phyloP scores from a whole-genome alignment of 1,139 yeast species.

The Kazachstania sp. region DNA sequence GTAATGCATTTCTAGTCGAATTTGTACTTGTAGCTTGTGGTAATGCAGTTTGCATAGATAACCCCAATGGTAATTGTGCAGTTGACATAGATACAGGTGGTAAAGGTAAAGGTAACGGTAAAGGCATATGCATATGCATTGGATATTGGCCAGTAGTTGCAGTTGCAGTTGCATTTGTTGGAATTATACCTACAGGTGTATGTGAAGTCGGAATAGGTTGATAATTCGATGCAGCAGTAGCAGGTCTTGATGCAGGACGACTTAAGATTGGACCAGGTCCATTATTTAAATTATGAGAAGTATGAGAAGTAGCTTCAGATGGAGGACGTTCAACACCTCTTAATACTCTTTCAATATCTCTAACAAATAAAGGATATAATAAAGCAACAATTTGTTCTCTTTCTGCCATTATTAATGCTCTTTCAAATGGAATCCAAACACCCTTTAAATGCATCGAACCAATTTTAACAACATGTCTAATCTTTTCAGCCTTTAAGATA shows the following conservation, averaged over 20 bases:
- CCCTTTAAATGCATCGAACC: slow-evolving; percentile 98
- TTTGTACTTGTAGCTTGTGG: slow-evolving; percentile 1
- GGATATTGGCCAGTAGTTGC: background rate
- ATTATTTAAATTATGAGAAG: too few species aligned
- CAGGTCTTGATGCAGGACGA: background rate
- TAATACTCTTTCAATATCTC: slow-evolving; percentile 42
- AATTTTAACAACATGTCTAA: slow-evolving; percentile 85
- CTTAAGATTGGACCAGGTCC: background rate
- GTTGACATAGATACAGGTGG: background rate
- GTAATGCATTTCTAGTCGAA: background rate
- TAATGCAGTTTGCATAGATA: background rate
- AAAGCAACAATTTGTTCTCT: slow-evolving; percentile 80
- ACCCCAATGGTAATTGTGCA: background rate
- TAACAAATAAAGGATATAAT: slow-evolving; percentile 79
- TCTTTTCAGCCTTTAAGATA: slow-evolving; percentile 77
- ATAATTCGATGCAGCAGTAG: background rate
- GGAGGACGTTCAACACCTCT: slow-evolving; percentile 18
- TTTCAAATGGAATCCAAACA: slow-evolving; percentile 94
- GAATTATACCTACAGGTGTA: background rate
- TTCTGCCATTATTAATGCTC: slow-evolving; percentile 87
- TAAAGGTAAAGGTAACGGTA: background rate
- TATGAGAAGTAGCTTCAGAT: background rate
- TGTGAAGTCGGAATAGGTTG: background rate
- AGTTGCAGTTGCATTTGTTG: background rate
- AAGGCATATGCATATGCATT: background rate